Evolutionary conservation across 2,329 filamentous ascomycete genomes (phyloP).

Genomic region (Penicillium sp.): DNA sequence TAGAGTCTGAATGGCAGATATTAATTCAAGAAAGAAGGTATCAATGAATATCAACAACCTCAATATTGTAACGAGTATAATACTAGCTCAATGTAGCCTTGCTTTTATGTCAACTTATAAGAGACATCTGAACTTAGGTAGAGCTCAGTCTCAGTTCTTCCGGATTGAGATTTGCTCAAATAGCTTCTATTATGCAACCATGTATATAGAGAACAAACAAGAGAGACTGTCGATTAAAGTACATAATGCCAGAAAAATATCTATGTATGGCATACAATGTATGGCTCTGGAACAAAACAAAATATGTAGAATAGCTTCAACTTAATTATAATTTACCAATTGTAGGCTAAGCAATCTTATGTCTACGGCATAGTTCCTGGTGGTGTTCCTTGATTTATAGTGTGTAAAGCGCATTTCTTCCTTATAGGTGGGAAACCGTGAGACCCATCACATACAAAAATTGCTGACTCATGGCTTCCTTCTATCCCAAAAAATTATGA

Average conservation of each 20-base stretch:
- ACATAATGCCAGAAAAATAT: neutral
- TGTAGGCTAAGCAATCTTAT: neutral
- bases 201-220: neutral
- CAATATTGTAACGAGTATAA: neutral
- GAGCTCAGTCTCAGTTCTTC: neutral
- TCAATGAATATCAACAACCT: neutral
- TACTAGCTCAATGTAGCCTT: neutral
- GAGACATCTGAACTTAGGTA: neutral
- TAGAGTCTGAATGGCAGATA: neutral
- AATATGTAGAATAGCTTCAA: too few species aligned
- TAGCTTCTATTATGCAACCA: neutral
- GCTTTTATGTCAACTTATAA: neutral
- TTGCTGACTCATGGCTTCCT: neutral
- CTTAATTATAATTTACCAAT: neutral
- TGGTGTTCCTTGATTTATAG: neutral
- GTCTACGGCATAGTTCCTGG: neutral
- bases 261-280: neutral
- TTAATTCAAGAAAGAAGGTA: neutral
- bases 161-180: neutral
- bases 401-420: neutral
- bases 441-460: neutral
- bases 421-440: neutral
- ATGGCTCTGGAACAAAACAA: neutral
- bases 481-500: neutral
- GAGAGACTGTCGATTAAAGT: neutral